These are phyloP conservation scores for Globisporangium nunn DNA, from an alignment of 352 stramenopile genomes.

Conservation along the genomic window DNA sequence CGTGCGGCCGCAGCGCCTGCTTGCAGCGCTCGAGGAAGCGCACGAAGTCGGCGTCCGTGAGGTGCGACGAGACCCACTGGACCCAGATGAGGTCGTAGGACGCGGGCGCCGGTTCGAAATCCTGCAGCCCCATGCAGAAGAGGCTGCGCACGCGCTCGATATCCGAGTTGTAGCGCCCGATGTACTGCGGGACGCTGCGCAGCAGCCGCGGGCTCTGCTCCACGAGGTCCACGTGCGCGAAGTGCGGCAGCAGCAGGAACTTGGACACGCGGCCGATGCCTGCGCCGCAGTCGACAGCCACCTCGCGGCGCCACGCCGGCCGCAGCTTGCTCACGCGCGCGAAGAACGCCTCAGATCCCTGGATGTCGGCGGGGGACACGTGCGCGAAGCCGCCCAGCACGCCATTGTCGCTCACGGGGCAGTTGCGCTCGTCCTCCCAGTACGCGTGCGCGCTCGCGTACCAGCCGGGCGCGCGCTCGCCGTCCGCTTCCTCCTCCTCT, in stretches of 20 bases:
- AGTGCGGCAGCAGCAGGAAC: conserved; percentile 86
- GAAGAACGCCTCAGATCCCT: conserved; percentile 61
- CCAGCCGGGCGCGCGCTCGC: conserved; percentile 31
- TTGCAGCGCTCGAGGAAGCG: conserved; percentile 88
- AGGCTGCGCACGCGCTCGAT: conserved; percentile 55
- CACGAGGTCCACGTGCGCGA: conserved; percentile 88
- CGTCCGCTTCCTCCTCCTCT: not conserved
- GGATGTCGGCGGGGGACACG: conserved; percentile 76
- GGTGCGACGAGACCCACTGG: conserved; percentile 94
- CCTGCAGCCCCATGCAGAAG: conserved; percentile 90
- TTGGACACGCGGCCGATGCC: conserved; percentile 95
- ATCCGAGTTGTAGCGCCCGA: conserved; percentile 34
- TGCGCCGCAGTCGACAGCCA: conserved; percentile 76
- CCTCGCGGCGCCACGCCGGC: conserved; percentile 38
- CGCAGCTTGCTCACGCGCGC: conserved; percentile 33
- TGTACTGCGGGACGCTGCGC: conserved; percentile 82
- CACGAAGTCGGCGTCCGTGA: conserved; percentile 94
- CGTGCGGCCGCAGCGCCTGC: conserved; percentile 38
- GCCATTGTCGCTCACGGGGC: conserved; percentile 88
- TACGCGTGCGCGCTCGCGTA: conserved; percentile 73
- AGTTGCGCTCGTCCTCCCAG: conserved; percentile 89
- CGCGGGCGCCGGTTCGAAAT: conserved; percentile 60
- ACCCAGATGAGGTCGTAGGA: conserved; percentile 96
- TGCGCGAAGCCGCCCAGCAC: conserved; percentile 90
- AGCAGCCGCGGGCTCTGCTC: conserved; percentile 92